Evolutionary conservation across 169 alveolate species (phyloP).

Genomic region (Plasmodium berghei): DNA sequence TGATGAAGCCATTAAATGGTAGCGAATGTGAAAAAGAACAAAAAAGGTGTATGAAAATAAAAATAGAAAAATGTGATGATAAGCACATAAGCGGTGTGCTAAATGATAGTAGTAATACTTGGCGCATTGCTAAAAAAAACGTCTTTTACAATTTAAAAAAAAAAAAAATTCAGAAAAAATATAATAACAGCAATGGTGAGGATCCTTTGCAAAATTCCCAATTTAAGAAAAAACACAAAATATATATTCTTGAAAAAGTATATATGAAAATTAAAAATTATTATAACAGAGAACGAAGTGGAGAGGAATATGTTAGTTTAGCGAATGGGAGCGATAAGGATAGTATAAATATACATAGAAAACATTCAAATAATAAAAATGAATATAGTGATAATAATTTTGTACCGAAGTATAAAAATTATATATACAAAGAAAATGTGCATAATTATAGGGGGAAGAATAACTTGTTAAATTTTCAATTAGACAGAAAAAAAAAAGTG

Average conservation of each 20-base stretch:
- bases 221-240: no score
- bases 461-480: conserved; percentile 17
- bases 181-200: neutral
- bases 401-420: no score
- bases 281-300: neutral
- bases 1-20: neutral
- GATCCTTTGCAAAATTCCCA: neutral
- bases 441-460: conserved; percentile 1
- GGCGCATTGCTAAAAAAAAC: neutral
- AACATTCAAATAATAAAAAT: no score
- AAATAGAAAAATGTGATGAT: conserved; percentile 25
- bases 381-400: no score
- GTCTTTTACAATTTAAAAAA: conserved; percentile 30
- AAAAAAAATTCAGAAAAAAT: conserved; percentile 17
- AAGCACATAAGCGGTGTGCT: neutral
- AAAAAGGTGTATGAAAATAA: conserved; percentile 8
- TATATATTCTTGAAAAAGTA: neutral
- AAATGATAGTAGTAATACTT: neutral
- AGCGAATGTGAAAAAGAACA: neutral
- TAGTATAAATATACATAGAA: no score
- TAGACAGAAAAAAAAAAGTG: conserved; percentile 7
- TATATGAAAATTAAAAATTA: conserved; percentile 8
- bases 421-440: no score
- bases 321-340: no score
- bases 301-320: neutral